Conservation (phyloP, 163 green algal species). For the Volvox carteri region DNA sequence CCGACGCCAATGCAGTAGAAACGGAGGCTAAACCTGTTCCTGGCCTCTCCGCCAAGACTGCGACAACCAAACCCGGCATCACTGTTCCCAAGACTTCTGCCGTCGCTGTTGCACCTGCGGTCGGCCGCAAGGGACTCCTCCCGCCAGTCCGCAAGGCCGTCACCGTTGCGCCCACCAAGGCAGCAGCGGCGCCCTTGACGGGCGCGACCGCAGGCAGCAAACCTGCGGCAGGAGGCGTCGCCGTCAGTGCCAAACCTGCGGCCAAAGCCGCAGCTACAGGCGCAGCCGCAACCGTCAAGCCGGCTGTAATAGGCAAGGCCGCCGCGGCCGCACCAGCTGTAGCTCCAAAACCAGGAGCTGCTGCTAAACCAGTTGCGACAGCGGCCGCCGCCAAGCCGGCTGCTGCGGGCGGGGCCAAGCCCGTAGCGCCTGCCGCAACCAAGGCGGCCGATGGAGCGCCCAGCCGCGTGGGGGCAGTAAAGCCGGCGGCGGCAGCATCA, state of each 20-base stretch:
- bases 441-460: no score
- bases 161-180: background rate
- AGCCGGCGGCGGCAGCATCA: background rate
- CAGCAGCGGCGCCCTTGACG: background rate
- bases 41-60: background rate
- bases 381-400: slow-evolving; percentile 27
- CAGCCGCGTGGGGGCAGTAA: no score
- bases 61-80: background rate
- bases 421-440: slow-evolving; percentile 13
- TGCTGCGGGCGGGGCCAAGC: background rate
- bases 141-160: slow-evolving; percentile 24
- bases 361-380: background rate
- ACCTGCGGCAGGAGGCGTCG: background rate
- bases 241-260: background rate
- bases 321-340: background rate
- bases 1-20: background rate
- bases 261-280: slow-evolving; percentile 1
- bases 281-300: background rate
- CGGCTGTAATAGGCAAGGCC: background rate
- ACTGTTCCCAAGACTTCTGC: background rate
- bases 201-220: background rate
- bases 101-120: background rate
- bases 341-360: no score
- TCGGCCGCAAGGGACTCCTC: slow-evolving; percentile 46
- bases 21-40: background rate